These are phyloP conservation scores for Lipomyces oligophaga DNA, from an alignment of 805 yeast species.

Conservation along the genomic window DNA sequence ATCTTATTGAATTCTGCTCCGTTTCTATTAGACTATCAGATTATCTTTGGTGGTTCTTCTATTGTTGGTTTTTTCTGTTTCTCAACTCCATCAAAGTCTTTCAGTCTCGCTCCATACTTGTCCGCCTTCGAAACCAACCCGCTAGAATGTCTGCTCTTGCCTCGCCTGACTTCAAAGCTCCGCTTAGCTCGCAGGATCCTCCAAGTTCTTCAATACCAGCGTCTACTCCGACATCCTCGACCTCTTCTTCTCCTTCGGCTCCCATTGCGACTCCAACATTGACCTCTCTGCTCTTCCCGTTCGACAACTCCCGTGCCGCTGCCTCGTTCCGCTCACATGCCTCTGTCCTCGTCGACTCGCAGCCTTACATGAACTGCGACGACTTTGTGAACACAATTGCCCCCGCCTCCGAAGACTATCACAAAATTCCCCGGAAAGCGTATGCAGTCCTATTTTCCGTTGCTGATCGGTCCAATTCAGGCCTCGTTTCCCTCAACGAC, in stretches of 20 bases:
- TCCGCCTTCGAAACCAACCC: no score
- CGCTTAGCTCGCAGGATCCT: neutral
- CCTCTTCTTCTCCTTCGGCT: neutral
- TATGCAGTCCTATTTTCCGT: constrained; percentile 72
- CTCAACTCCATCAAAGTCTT: no score
- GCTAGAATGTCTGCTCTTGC: no score
- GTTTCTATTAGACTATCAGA: no score
- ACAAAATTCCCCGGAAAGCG: constrained; percentile 53
- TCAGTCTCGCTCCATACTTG: no score
- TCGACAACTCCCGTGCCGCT: constrained; percentile 3
- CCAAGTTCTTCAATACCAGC: neutral
- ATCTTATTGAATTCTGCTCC: no score
- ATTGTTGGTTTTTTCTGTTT: no score
- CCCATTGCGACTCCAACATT: constrained; percentile 1
- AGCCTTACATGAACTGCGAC: constrained; percentile 38
- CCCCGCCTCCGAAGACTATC: constrained; percentile 46
- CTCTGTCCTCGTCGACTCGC: constrained; percentile 25
- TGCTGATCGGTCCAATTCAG: constrained; percentile 70
- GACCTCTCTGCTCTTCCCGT: no score
- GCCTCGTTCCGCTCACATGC: constrained; percentile 18
- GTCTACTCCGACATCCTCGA: neutral
- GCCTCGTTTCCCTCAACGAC: constrained; percentile 63
- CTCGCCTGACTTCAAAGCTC: neutral
- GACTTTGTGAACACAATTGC: constrained; percentile 47
- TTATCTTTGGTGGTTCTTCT: no score